These are phyloP conservation scores for Trichodelitschia bisporula DNA, from an alignment of 495 filamentous ascomycete genomes.

Conservation along the genomic window DNA sequence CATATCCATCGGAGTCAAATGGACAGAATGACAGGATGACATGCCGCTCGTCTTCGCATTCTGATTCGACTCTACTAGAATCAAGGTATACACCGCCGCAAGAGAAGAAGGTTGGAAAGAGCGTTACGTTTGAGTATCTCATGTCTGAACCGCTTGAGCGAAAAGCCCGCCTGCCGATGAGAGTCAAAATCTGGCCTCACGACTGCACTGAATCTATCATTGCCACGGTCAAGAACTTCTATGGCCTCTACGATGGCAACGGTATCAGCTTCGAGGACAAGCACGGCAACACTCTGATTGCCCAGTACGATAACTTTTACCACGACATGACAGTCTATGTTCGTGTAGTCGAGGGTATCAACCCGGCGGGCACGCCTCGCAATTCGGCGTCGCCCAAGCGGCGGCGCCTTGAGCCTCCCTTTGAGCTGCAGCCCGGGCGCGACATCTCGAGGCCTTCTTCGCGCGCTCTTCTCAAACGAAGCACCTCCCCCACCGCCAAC, in stretches of 20 bases:
- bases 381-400: slow-evolving; percentile 14
- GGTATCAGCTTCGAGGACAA: slow-evolving; percentile 83
- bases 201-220: slow-evolving; percentile 93
- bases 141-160: no score
- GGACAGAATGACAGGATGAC: no score
- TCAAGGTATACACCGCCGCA: no score
- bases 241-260: slow-evolving; percentile 61
- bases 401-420: slow-evolving; percentile 14
- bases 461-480: slow-evolving; percentile 45
- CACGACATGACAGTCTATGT: slow-evolving; percentile 82
- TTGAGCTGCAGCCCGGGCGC: slow-evolving; percentile 21
- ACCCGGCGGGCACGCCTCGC: slow-evolving; percentile 1
- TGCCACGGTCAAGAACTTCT: slow-evolving; percentile 93
- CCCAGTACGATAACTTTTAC: slow-evolving; percentile 78
- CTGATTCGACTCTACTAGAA: no score
- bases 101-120: no score
- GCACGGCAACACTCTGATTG: slow-evolving; percentile 66
- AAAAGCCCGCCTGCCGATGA: slow-evolving; percentile 68
- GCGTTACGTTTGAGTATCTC: no score
- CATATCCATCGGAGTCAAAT: no score
- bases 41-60: no score
- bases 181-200: slow-evolving; percentile 75
- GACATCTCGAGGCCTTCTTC: slow-evolving; percentile 41
- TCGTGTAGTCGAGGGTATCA: slow-evolving; percentile 39
- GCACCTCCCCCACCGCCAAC: slow-evolving; percentile 44